Conservation (phyloP, 257 asterid genomes). For the Schizonepeta tenuifolia region DNA sequence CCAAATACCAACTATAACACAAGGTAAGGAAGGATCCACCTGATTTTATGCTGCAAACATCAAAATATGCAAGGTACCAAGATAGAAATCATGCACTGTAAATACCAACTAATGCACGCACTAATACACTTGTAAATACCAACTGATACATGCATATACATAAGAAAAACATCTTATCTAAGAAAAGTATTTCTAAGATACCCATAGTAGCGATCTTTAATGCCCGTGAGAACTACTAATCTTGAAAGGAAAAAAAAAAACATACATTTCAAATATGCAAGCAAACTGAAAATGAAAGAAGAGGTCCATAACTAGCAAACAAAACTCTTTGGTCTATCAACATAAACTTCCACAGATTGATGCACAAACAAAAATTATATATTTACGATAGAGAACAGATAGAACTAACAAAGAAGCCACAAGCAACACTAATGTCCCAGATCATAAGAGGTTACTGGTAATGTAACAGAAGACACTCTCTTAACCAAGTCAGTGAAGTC, state of each 20-base stretch:
- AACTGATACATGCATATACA: not conserved
- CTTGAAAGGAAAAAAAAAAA: too few relatives aligned
- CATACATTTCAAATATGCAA: too few relatives aligned
- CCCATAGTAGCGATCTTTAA: constrained; percentile 98
- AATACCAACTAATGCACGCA: not conserved
- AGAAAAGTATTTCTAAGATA: constrained; percentile 43
- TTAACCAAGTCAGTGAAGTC: not conserved
- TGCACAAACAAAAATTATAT: not conserved
- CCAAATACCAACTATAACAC: not conserved
- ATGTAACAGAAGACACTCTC: not conserved
- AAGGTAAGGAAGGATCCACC: not conserved
- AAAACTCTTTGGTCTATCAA: constrained; percentile 7
- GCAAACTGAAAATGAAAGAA: not conserved
- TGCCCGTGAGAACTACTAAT: constrained; percentile 26
- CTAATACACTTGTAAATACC: not conserved
- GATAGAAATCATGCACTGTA: not conserved
- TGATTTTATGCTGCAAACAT: not conserved
- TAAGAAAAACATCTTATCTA: constrained; percentile 12
- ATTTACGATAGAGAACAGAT: not conserved
- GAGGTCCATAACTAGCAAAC: constrained; percentile 7
- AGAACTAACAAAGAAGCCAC: not conserved
- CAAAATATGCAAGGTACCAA: not conserved
- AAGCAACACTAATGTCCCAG: not conserved
- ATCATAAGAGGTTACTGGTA: not conserved
- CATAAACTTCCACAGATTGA: constrained; percentile 13